phyloP scores from a whole-genome alignment of 805 yeast genomes.

The Saccharomyces jurei region DNA sequence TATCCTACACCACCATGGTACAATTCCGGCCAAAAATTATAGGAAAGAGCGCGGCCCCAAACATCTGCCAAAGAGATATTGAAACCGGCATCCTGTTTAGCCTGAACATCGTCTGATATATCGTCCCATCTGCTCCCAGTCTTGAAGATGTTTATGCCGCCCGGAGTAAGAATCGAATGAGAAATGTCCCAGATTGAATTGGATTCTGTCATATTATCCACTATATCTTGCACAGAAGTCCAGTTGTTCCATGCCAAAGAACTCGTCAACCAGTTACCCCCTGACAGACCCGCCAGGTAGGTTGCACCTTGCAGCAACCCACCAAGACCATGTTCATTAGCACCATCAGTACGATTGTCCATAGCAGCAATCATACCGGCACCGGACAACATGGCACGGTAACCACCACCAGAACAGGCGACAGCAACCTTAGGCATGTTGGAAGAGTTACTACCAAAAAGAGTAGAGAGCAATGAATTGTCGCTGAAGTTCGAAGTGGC shows the following conservation, averaged over 20 bases:
- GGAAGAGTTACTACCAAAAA: slow-evolving; percentile 15
- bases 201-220: slow-evolving; percentile 31
- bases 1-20: slow-evolving; percentile 58
- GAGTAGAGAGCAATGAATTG: slow-evolving; percentile 7
- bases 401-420: slow-evolving; percentile 83
- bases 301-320: slow-evolving; percentile 66
- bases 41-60: slow-evolving; percentile 72
- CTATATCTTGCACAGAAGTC: slow-evolving; percentile 58
- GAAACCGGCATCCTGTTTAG: slow-evolving; percentile 57
- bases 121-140: slow-evolving; percentile 47
- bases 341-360: slow-evolving; percentile 63
- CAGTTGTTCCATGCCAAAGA: slow-evolving; percentile 63
- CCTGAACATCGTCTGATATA: slow-evolving; percentile 44
- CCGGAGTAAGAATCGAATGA: slow-evolving; percentile 51
- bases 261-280: slow-evolving; percentile 78
- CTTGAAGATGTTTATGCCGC: slow-evolving; percentile 49
- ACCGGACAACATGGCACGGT: slow-evolving; percentile 79
- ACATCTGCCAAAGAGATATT: slow-evolving; percentile 61
- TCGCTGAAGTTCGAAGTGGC: slow-evolving; percentile 27
- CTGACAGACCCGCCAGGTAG: slow-evolving; percentile 71
- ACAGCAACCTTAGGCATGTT: slow-evolving; percentile 40
- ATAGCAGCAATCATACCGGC: slow-evolving; percentile 78
- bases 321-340: slow-evolving; percentile 52
- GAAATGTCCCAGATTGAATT: slow-evolving; percentile 61
- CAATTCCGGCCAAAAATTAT: slow-evolving; percentile 58